phyloP scores from a whole-genome alignment of 1,139 yeast species.

The Geotrichum phurueaensis region DNA sequence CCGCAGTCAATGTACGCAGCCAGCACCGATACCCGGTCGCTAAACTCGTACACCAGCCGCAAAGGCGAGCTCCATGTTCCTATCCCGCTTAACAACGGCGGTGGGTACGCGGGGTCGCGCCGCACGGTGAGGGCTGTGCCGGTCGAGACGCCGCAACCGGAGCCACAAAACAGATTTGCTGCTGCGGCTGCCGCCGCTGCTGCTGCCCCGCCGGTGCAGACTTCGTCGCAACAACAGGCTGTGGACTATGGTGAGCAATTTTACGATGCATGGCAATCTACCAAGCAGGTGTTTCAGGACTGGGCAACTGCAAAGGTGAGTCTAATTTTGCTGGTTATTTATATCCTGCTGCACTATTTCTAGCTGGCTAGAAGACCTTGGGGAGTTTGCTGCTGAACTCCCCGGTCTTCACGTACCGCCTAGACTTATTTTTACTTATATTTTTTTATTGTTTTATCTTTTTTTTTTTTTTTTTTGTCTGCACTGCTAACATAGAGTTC shows the following conservation, averaged over 20 bases:
- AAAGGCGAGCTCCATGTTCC: conserved; percentile 8
- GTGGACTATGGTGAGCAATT: conserved; percentile 11
- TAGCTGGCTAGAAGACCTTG: background rate
- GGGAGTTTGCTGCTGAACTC: background rate
- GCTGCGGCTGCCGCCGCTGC: background rate
- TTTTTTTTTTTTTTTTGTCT: background rate
- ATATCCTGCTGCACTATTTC: conserved; percentile 9
- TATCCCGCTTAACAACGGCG: conserved; percentile 2
- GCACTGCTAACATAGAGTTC: background rate
- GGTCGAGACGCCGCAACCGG: background rate
- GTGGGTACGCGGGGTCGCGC: background rate
- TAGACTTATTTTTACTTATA: background rate
- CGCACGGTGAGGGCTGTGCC: background rate
- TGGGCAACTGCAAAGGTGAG: conserved; percentile 13
- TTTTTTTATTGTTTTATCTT: background rate
- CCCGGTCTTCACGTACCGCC: background rate
- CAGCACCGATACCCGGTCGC: conserved; percentile 1
- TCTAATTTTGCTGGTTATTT: conserved; percentile 3
- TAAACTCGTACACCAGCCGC: conserved; percentile 1
- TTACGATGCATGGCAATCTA: conserved; percentile 12
- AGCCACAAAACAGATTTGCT: background rate
- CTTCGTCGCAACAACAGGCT: background rate
- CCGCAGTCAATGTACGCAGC: conserved; percentile 3
- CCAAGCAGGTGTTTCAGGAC: conserved; percentile 6
- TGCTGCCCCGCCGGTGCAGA: background rate